Conservation (phyloP, 176 grass and related monocot genomes). For the Avena sativa region DNA sequence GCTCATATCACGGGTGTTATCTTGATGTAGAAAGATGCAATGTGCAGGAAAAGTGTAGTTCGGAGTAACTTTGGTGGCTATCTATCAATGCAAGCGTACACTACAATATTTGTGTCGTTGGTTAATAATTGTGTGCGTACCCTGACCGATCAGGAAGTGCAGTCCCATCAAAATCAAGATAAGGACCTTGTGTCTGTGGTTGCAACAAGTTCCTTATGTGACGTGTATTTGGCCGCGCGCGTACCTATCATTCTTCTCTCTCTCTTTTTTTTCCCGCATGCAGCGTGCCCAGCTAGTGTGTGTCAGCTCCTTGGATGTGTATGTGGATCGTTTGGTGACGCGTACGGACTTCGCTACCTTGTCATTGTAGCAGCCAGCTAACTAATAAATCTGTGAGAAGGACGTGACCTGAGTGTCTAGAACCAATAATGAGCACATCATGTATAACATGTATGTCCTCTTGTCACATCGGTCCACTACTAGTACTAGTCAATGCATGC, state of each 20-base stretch:
- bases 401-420: neutral
- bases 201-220: neutral
- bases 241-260: neutral
- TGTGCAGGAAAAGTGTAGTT: neutral
- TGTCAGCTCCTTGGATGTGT: neutral
- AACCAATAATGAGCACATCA: neutral
- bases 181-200: neutral
- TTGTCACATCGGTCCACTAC: conserved; percentile 18
- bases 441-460: neutral
- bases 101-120: no score
- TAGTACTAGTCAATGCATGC: neutral
- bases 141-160: neutral
- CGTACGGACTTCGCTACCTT: neutral
- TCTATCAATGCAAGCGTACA: no score
- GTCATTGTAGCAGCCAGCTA: neutral
- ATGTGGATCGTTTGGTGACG: neutral
- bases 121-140: no score
- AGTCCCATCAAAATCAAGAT: neutral
- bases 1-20: neutral
- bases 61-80: no score
- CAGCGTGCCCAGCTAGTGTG: no score
- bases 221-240: neutral
- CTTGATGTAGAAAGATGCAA: neutral
- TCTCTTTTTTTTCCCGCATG: neutral
- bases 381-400: conserved; percentile 12